Evolutionary conservation across 371 early-diverging fungal genomes (phyloP), one percentile per base, ranked within the genome.

Genomic region (Syncephalis plumigaleata): DNA sequence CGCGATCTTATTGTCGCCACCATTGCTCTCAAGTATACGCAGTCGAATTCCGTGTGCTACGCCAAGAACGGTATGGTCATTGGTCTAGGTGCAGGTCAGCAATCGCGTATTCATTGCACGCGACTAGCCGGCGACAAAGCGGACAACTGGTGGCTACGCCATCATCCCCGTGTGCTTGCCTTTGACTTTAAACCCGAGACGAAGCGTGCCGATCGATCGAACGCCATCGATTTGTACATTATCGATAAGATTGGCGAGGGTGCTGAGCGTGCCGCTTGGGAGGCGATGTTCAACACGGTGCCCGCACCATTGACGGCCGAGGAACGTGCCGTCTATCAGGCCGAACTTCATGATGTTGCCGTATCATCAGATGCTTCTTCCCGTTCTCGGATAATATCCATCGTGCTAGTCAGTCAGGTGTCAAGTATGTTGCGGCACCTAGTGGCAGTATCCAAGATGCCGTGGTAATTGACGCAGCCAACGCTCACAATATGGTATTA

Each of bases 111-210:
- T 49, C 97, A 92, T 70, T 94, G 93, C 72, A 93, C 93, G 7
- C 79, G 96, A 47, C 79, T 96, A 49, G 96, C 94, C n/a, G 93
- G 93, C 58, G 92, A 91, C 57, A 96, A 96, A 77, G 91, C 91
- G 46, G 91, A 96, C 61, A 90, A 90, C 79, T 93, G 90, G 90
- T 93, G 94, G 94, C 56, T 84, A 62, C 82, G 97, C 43, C 89
- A 89, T 60, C 94, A 96, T 65, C 91, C 91, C 58, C 80, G 79
- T 60, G 87, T 92, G 9, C 66, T 86, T 42, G 76, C 58, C 42
- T 75, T 95, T 53, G 63, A 81, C 49, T 96, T 93, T 66, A 86
- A 88, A 65, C 68, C 75, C 62, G 71, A 66, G 16, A 68, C 77
- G 53, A 96, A 96, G 74, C 82, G 97, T 50, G 86, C 94, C 31